A percentile compares a stretch with the other conserved stretches of the same genome.
phyloP scores from a whole-genome alignment of 768 basidiomycete genomes.

The Trametes cubensis region DNA sequence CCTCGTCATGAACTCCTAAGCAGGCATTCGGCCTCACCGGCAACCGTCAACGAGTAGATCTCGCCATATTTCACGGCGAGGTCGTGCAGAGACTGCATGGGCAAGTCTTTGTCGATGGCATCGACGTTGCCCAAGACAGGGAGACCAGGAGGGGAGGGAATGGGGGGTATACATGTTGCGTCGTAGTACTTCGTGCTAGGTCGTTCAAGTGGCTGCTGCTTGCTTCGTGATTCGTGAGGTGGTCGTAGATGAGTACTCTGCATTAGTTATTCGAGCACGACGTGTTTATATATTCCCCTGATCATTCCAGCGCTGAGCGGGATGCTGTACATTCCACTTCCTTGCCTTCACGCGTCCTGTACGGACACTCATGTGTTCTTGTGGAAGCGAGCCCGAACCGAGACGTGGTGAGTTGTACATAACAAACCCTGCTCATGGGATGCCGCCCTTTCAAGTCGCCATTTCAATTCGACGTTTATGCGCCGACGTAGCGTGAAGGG shows the following conservation, averaged over 20 bases:
- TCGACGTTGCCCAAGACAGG: conserved; percentile 46
- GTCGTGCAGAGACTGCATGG: conserved; percentile 37
- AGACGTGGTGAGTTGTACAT: no score
- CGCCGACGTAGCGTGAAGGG: not conserved
- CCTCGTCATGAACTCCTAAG: no score
- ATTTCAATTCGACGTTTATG: not conserved
- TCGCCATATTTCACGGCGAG: conserved; percentile 46
- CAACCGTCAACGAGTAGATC: conserved; percentile 42
- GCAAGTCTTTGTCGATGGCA: conserved; percentile 40
- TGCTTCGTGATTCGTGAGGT: no score
- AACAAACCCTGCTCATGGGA: no score
- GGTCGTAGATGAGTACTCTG: not conserved
- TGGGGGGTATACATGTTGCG: conserved; percentile 38
- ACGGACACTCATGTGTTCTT: not conserved
- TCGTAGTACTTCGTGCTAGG: not conserved
- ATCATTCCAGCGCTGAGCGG: not conserved
- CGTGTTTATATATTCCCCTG: not conserved
- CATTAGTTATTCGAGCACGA: not conserved
- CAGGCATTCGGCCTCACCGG: conserved; percentile 30
- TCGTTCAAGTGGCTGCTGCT: no score
- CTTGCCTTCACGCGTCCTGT: not conserved
- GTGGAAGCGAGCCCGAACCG: not conserved
- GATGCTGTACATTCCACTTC: not conserved
- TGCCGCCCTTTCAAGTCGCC: not conserved
- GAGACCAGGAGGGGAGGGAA: conserved; percentile 45